Base-by-base conservation (phyloP, 2,329 filamentous ascomycete genomes). In the Fusarium nematophilum region DNA sequence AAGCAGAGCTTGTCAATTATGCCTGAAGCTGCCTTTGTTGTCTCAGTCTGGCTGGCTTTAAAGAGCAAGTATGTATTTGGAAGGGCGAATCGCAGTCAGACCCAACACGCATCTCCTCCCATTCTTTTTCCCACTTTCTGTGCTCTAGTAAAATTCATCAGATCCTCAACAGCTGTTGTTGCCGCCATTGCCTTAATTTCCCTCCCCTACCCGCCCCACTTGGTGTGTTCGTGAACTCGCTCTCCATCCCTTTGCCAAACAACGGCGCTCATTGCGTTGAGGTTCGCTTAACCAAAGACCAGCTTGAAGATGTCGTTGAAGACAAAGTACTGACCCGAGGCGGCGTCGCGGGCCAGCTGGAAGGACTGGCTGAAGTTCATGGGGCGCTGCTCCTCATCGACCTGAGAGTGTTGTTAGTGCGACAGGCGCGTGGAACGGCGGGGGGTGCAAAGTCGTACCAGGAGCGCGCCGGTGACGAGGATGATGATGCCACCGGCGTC, bases 241-340 rank as follows among this genome's bases (percentile, higher is more conserved):
- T 59, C 38, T 49, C 53, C 23, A 29, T 23, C 15, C 17, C 31
- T 36, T 5, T 10, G 10, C 42, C 34, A 29, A 48, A 29, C 51
- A 42, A 56, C 26, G 33, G 38, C 50, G 30, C 36, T 25, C 7
- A 47, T 39, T 17, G 40, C 42, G 15, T 15, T n/a, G n/a, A n/a
- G 23, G 17, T 31, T 33, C n/a, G 43, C 51, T 62, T 80, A 86
- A 73, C 78, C 82, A 78, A 91, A 94, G 68, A 97, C 86, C 60
- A 98, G 86, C 79, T 91, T 91, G 88, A 98, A 98, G 75, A 98
- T 80, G 77, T 98, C 94, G 83, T 98, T 97, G 81, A 89, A 89
- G 74, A 98, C 90, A 76, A 86, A 97, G 82, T 90, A 97, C 78
- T 83, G 87, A 68, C 87, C 89, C 23, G 27, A 55, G 44, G 78